Evolutionary conservation across 306 rosid genomes (phyloP), one percentile per base, ranked within the genome.

Genomic region (Dalbergia cultrata): DNA sequence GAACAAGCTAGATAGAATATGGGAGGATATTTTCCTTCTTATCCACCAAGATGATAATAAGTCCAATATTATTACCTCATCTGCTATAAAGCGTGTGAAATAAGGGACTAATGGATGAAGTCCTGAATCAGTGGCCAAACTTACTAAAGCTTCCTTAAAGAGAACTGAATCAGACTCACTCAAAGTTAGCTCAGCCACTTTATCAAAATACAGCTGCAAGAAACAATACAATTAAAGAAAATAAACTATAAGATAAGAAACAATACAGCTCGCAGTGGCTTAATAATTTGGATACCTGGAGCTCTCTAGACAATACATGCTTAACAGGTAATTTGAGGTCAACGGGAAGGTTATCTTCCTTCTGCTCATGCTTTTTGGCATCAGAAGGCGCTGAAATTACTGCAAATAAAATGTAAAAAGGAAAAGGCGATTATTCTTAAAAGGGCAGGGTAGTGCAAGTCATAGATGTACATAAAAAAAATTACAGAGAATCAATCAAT

Each of bases 31-130:
- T 62, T 76, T 70, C 78, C 56, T 80, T 80, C 65, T 61, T 56
- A 80, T 64, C 68, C 21, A 41, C 57, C 49, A 73, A 60, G 18
- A 74, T 50, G 39, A 77, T 66, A 61, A 45, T 34, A 44, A 49
- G 43, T 69, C 16, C 77, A 45, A 72, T 44, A 43, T 12, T 43
- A 79, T 81, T 82, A 95, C 99, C 99, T 95, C 97, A 67, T 95
- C 99, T 67, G 95, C 90, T 75, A 95, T 83, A 61, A 95, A 95
- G 86, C 87, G 81, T 53, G 90, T 87, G 75, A 95, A 95, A 82
- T 91, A 95, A 22, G 99, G 99, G 85, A 95, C 94, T 73, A 93
- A 88, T 22, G 93, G 95, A 77, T 93, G 97, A 72, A 95, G 93
- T 80, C 97, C 99, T 37, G 97, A 90, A 81, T 95, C 97, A 45